Evolutionary conservation across 345 rosid species (phyloP).

Genomic region (Excoecaria agallocha): DNA sequence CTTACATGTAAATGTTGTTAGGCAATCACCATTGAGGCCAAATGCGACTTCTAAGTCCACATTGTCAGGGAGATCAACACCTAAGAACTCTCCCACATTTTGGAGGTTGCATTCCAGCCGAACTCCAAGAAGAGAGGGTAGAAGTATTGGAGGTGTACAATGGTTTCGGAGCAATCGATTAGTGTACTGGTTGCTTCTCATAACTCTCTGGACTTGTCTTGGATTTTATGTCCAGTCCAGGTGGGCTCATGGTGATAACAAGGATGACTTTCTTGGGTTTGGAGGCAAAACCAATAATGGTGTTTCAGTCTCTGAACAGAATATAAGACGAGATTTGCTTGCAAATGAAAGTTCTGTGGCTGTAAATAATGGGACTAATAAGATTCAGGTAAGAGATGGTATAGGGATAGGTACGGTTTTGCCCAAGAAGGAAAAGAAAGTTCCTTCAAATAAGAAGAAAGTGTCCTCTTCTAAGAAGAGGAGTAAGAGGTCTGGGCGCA

Average conservation of each 20-base stretch:
- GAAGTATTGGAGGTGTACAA: constrained; percentile 52
- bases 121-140: constrained; percentile 81
- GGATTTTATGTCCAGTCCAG: constrained; percentile 91
- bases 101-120: constrained; percentile 63
- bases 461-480: constrained; percentile 37
- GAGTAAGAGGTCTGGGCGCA: constrained; percentile 48
- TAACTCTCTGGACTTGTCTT: constrained; percentile 94
- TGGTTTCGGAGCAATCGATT: constrained; percentile 79
- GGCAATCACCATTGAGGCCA: constrained; percentile 53
- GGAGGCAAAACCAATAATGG: constrained; percentile 45
- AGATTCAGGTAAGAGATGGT: constrained; percentile 34
- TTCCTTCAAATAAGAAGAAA: constrained; percentile 33
- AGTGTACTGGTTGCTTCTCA: constrained; percentile 88
- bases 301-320: constrained; percentile 34
- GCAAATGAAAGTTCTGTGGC: constrained; percentile 43
- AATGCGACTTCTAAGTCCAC: constrained; percentile 60
- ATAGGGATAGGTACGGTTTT: constrained; percentile 47
- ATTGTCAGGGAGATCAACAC: constrained; percentile 70
- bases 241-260: constrained; percentile 92
- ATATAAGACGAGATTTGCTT: constrained; percentile 44
- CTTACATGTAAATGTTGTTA: constrained; percentile 38
- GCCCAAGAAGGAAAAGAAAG: constrained; percentile 45
- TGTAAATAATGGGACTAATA: constrained; percentile 41
- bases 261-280: constrained; percentile 66
- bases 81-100: constrained; percentile 65